Evolutionary conservation across 495 filamentous ascomycete genomes (phyloP), one percentile per base, ranked within the genome.

Genomic region (Penicillium desertorum): DNA sequence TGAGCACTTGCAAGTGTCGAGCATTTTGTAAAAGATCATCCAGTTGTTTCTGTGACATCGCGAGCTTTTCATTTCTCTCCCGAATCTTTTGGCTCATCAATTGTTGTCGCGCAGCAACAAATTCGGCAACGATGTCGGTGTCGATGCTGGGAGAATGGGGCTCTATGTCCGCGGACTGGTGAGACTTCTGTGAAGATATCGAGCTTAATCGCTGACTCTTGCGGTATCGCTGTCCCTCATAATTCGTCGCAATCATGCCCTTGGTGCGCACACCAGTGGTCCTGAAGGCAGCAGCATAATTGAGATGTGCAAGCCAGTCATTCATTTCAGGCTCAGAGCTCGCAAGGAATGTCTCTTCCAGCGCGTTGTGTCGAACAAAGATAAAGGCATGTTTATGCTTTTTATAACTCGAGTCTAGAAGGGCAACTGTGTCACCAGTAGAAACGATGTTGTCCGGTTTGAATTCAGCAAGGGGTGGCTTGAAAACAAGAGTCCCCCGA

Each of bases 371-470:
- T n/a, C 90, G 81, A 44, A 96, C 88, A 61, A 96, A 92, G 5
- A 92, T 79, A 67, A 99, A 96, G 0, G 95, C 91, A 69, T 98
- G 81, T 70, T 98, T 99, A 71, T 99, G 94, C 69, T 95, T 97
- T 69, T 85, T 96, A 69, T 99, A 99, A 36, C 76, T 87, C 14
- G 82, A 77, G 69, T 99, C 94, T 55, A 91, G 76, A 29, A 99
- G 76, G 11, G 93, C 92, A 14, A 98, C 95, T 3, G 91, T 90
- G 61, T 93, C 87, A 60, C 95, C 86, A 11, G 91, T 97, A 2
- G 93, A 93, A 79, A 99, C 90, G 51, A 96, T 76, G 8, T 82
- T 88, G 69, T 98, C 94, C 7, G 92, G 89, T 63, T 96, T 97
- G 76, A 98, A 98, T 16, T 92, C 82, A 17, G 89, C 85, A 20